A percentile compares a stretch with the other conserved stretches of the same genome.
phyloP scores from a whole-genome alignment of 805 yeast species.

The Priceomyces castillae region DNA sequence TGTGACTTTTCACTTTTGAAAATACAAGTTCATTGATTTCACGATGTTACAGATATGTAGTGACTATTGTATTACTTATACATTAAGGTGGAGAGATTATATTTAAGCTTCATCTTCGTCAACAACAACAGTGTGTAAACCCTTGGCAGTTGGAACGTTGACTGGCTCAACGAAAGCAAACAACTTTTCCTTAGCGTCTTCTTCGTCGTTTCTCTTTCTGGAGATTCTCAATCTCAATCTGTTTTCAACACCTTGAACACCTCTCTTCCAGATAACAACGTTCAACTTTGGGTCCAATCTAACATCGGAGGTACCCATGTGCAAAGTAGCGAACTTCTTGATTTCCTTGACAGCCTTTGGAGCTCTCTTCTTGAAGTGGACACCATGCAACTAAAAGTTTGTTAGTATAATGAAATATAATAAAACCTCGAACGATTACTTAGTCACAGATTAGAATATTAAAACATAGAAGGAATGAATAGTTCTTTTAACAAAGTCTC shows the following conservation, averaged over 20 bases:
- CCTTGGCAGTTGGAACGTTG: slow-evolving; percentile 90
- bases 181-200: slow-evolving; percentile 96
- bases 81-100: slow-evolving; percentile 11
- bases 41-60: slow-evolving; percentile 5
- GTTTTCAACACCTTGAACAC: slow-evolving; percentile 98
- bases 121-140: slow-evolving; percentile 96
- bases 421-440: too few relatives aligned
- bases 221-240: slow-evolving; percentile 98
- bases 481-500: neutral
- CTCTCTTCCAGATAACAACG: slow-evolving; percentile 99
- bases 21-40: slow-evolving; percentile 1
- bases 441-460: neutral
- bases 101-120: slow-evolving; percentile 67
- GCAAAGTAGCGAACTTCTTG: slow-evolving; percentile 96
- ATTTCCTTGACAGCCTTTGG: slow-evolving; percentile 99
- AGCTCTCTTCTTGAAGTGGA: slow-evolving; percentile 99
- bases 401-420: slow-evolving; percentile 47
- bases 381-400: slow-evolving; percentile 83
- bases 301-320: slow-evolving; percentile 99
- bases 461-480: too few relatives aligned
- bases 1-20: too few relatives aligned
- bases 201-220: slow-evolving; percentile 99
- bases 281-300: slow-evolving; percentile 98
- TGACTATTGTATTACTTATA: slow-evolving; percentile 9
- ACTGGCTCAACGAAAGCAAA: slow-evolving; percentile 98